Percentiles rank a stretch among this genome's conserved stretches.
These are phyloP conservation scores for Phytophthora megakarya DNA, from an alignment of 352 stramenopile genomes.

Conservation along the genomic window DNA sequence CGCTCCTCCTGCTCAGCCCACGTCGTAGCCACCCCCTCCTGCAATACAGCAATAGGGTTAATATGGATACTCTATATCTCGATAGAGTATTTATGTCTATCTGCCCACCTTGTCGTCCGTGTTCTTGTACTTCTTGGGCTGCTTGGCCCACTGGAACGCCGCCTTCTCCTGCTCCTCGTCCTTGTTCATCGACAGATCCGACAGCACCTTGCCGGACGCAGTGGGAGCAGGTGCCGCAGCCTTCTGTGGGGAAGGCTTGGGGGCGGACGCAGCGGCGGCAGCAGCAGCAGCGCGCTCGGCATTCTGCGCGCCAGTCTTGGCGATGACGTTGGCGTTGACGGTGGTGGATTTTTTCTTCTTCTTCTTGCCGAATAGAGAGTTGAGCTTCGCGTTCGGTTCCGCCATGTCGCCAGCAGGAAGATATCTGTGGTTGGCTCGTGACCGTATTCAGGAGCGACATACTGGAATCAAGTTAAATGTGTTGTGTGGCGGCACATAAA, in stretches of 20 bases:
- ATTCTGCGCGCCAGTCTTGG: conserved; percentile 59
- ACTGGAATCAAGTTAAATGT: too few relatives aligned
- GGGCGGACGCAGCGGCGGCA: conserved; percentile 24
- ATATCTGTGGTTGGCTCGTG: conserved; percentile 25
- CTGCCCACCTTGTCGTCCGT: conserved; percentile 43
- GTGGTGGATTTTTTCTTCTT: conserved; percentile 84
- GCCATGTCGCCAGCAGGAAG: conserved; percentile 31
- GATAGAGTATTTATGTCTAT: too few relatives aligned
- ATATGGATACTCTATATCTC: neutral
- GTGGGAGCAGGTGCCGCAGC: conserved; percentile 6
- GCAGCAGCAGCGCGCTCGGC: conserved; percentile 33
- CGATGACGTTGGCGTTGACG: conserved; percentile 81
- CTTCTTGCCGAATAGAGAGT: conserved; percentile 86
- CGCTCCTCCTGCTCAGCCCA: conserved; percentile 81
- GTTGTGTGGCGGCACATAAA: too few relatives aligned
- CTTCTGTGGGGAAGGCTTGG: conserved; percentile 23
- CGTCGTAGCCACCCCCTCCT: conserved; percentile 62
- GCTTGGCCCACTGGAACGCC: conserved; percentile 81
- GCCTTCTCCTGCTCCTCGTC: conserved; percentile 50
- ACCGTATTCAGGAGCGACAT: too few relatives aligned
- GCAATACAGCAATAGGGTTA: neutral
- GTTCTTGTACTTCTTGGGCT: conserved; percentile 88
- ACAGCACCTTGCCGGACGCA: conserved; percentile 56
- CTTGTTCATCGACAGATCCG: conserved; percentile 68
- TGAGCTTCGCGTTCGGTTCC: conserved; percentile 73